Evolutionary conservation across 805 yeast genomes (phyloP).

Genomic region (Monosporozyma siamensis): DNA sequence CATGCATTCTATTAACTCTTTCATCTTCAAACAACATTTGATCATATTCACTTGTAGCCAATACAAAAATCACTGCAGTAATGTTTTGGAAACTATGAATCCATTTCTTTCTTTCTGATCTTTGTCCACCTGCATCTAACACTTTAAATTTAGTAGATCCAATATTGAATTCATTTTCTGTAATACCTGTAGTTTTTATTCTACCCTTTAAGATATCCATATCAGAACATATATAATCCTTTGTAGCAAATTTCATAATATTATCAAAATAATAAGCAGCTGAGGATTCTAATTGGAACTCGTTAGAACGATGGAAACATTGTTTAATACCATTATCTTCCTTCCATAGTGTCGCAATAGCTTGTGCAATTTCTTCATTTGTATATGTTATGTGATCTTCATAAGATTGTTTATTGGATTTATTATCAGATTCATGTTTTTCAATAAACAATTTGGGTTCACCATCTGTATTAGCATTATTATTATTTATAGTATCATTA

Average conservation of each 20-base stretch:
- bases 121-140: slow-evolving; percentile 93
- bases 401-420: not conserved
- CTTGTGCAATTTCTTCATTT: slow-evolving; percentile 55
- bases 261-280: slow-evolving; percentile 75
- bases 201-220: slow-evolving; percentile 83
- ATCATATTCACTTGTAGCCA: slow-evolving; percentile 88
- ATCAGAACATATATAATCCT: slow-evolving; percentile 61
- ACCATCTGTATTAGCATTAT: not conserved
- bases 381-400: slow-evolving; percentile 10
- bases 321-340: slow-evolving; percentile 56
- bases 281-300: slow-evolving; percentile 77
- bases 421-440: slow-evolving; percentile 9
- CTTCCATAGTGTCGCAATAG: slow-evolving; percentile 62
- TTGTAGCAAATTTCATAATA: slow-evolving; percentile 53
- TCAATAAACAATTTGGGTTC: not conserved
- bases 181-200: slow-evolving; percentile 91
- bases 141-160: slow-evolving; percentile 61
- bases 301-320: slow-evolving; percentile 53
- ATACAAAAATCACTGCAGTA: slow-evolving; percentile 77
- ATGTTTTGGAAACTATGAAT: slow-evolving; percentile 89
- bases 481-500: slow-evolving; percentile 14
- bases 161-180: slow-evolving; percentile 72
- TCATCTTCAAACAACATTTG: slow-evolving; percentile 87
- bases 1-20: slow-evolving; percentile 82
- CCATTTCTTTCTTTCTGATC: slow-evolving; percentile 89